These are phyloP conservation scores for Lablab purpureus DNA, from an alignment of 306 rosid species.

Conservation along the genomic window DNA sequence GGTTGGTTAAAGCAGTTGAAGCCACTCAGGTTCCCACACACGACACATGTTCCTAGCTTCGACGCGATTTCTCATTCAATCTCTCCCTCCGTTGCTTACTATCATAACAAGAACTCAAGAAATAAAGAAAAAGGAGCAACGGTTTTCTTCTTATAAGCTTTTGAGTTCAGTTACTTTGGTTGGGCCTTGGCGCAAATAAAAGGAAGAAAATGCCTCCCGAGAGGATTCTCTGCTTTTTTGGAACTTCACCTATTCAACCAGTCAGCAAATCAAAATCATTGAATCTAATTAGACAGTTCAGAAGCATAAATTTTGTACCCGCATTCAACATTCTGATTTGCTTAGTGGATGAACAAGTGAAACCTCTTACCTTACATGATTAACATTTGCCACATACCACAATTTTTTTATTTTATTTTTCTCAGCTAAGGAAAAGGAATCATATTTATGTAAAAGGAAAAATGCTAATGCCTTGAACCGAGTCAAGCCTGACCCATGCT, in stretches of 20 bases:
- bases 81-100: neutral
- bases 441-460: neutral
- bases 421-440: neutral
- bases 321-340: no score
- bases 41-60: conserved; percentile 66
- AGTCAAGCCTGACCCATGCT: no score
- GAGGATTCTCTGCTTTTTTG: neutral
- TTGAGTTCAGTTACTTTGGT: neutral
- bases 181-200: neutral
- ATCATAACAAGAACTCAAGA: neutral
- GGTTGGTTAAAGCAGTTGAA: conserved; percentile 35
- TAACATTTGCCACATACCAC: neutral
- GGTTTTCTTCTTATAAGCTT: neutral
- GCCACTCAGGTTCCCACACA: conserved; percentile 58
- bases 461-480: no score
- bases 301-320: no score
- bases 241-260: neutral
- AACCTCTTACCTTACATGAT: neutral
- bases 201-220: neutral
- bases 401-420: neutral
- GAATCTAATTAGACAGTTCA: neutral
- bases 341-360: neutral
- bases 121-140: neutral
- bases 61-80: conserved; percentile 56
- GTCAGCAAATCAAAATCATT: neutral